Percentiles rank a stretch among this genome's conserved stretches.
Evolutionary conservation across 177 flowering plant species (phyloP).

Genomic region (Vitis hybrid): DNA sequence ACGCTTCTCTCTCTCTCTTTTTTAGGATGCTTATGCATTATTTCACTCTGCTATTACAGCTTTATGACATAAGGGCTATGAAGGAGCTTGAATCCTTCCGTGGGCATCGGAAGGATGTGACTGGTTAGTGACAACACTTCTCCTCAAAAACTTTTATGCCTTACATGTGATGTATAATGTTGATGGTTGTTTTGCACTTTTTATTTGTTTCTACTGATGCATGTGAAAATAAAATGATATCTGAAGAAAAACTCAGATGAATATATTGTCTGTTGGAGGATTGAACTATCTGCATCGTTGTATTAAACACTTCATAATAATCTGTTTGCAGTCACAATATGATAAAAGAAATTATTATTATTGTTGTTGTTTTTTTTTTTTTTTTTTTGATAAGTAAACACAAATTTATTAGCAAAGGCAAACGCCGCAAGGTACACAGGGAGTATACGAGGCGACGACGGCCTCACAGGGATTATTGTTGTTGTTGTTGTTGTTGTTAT

Average conservation of each 20-base stretch:
- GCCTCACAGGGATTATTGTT: no score
- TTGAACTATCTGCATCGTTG: no score
- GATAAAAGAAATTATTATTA: no score
- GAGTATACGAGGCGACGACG: no score
- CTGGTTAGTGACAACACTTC: slow-evolving; percentile 55
- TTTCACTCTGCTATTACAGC: slow-evolving; percentile 47
- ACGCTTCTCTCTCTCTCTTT: neutral
- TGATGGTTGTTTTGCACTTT: neutral
- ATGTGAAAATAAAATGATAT: no score
- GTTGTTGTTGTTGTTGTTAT: neutral
- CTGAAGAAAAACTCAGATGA: no score
- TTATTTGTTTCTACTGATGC: neutral
- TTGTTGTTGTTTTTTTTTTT: neutral
- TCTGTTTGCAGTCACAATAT: no score
- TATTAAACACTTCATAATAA: no score
- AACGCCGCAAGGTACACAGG: no score
- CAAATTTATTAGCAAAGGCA: no score
- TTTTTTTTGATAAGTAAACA: no score
- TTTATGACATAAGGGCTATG: slow-evolving; percentile 96
- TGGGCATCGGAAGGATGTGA: slow-evolving; percentile 95
- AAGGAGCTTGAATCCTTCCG: slow-evolving; percentile 99
- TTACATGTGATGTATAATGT: neutral
- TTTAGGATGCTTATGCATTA: neutral
- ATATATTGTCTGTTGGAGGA: no score
- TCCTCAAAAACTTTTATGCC: neutral